Base-by-base conservation (phyloP, 495 filamentous ascomycete genomes). In the Halenospora varia region DNA sequence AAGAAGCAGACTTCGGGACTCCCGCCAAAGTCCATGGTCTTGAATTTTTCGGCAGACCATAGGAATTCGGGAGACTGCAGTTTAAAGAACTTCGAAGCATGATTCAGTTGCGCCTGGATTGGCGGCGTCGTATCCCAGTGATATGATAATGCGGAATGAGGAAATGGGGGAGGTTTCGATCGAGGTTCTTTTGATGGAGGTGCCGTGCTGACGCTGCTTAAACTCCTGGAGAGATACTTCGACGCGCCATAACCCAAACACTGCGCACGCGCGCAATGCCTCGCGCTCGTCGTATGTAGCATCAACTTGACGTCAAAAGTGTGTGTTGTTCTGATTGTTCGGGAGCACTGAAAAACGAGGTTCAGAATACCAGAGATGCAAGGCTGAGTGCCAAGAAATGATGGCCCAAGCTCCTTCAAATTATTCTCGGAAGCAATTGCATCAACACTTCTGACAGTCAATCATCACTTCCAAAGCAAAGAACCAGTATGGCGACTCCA, bases 1-100 rank as follows among this genome's bases (percentile, higher is more conserved):
- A 82, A 61, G 18, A 83, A 65, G 62, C 77, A 78, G 49, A 85
- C 68, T 65, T 90, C 86, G 45, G 85, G 85, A 13, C 80, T 73
- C 53, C 73, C 67, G 46, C 82, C 82, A 57, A 72, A 71, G 40
- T 73, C 75, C 19, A 88, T 79, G n/a, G 80, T 75, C 59, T 86
- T 85, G 66, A 96, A 96, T 59, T 85, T 82, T 40, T 76, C 73
- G 3, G 86, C 82, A 18, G 83, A 83, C 77, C 86, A 92, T 35
- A 92, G 73, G 67, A 93, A 86, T 10, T 73, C 66, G 0, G 90
- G 84, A 0, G 75, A 75, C 25, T 81, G 75, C 22, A 70, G 63
- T 13, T 76, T 78, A 72, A 96, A 96, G 68, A 92, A 77, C 17
- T 71, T 74, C 40, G 78, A 66, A 22, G 87, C 83, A 53, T 79